Evolutionary conservation across 306 rosid genomes (phyloP), one percentile per base, ranked within the genome.

Genomic region (Trifolium dubium): DNA sequence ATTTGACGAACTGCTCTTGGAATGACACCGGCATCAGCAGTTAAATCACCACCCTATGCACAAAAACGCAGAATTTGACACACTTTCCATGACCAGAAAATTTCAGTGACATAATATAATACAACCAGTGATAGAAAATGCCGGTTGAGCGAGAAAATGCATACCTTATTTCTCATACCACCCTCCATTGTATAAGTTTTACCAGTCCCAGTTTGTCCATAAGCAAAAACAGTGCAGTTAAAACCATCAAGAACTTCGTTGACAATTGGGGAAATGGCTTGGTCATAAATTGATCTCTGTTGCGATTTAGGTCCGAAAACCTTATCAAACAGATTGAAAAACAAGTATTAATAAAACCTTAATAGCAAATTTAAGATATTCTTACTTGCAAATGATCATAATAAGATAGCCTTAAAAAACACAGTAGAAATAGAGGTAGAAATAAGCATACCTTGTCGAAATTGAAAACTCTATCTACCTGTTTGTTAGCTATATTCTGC

Each of bases 131-230:
- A 17, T 58, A 58, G 40, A 13, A 51, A 18, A 65, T 47, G 6
- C 11, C 28, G 30, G 37, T 40, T 50, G 67, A 43, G 39, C 17
- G 2, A 65, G 71, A 18, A 39, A 40, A 73, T 71, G 51, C 23
- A 35, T 87, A 94, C 99, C 96, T 94, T 94, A 6, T 85, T 85
- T 83, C 88, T 85, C 92, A 87, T 87, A 53, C 99, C 99, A 40
- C 99, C 99, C 80, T 94, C 99, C 99, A 94, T 94, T 9, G 99
- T 94, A 75, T 94, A 94, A 23, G 99, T 94, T 89, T 94, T 94
- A 56, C 98, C 98, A 1, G 98, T 91, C 37, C 98, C 98, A 1
- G 98, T 94, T 77, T 94, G 99, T 53, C 99, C 99, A 82, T 94
- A 94, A 3, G 99, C 99, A 39, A 94, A 94, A 63, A 92, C 89